Evolutionary conservation across 2,329 filamentous ascomycete species (phyloP).

Genomic region (Didymella exigua): DNA sequence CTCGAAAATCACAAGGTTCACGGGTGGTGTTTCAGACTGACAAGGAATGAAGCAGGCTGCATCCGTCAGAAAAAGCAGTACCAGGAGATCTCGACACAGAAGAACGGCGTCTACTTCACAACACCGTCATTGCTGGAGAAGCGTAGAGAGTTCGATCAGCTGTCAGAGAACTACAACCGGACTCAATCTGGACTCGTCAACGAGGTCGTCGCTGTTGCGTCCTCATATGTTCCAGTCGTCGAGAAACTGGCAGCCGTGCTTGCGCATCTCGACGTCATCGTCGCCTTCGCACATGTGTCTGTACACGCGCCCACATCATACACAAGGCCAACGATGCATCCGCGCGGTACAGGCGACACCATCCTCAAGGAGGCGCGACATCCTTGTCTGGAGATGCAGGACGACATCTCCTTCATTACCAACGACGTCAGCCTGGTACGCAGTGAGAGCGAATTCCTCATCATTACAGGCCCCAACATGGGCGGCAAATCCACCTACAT

Average conservation of each 20-base stretch:
- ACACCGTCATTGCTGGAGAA: conserved; percentile 79
- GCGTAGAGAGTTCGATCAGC: conserved; percentile 89
- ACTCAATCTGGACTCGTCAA: conserved; percentile 89
- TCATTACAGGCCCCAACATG: conserved; percentile 99
- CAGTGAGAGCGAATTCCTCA: conserved; percentile 83
- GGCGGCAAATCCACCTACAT: conserved; percentile 99
- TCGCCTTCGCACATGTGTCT: conserved; percentile 90
- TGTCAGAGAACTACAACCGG: conserved; percentile 92
- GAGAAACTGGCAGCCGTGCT: conserved; percentile 87
- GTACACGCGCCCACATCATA: conserved; percentile 93
- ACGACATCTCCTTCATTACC: conserved; percentile 97
- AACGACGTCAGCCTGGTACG: conserved; percentile 88
- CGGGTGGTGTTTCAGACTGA: conserved; percentile 95
- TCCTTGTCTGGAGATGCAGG: conserved; percentile 98
- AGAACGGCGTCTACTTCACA: conserved; percentile 98
- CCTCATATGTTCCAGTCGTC: conserved; percentile 91
- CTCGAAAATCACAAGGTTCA: conserved; percentile 95
- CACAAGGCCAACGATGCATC: conserved; percentile 86
- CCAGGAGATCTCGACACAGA: conserved; percentile 95
- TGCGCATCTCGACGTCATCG: conserved; percentile 92
- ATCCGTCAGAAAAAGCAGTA: conserved; percentile 92
- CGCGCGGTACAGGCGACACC: conserved; percentile 85
- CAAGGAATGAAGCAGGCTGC: conserved; percentile 84
- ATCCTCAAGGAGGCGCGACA: conserved; percentile 91
- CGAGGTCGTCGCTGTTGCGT: conserved; percentile 90